Base-by-base conservation (phyloP, 495 filamentous ascomycete genomes). In the Hypomontagnella monticulosa region DNA sequence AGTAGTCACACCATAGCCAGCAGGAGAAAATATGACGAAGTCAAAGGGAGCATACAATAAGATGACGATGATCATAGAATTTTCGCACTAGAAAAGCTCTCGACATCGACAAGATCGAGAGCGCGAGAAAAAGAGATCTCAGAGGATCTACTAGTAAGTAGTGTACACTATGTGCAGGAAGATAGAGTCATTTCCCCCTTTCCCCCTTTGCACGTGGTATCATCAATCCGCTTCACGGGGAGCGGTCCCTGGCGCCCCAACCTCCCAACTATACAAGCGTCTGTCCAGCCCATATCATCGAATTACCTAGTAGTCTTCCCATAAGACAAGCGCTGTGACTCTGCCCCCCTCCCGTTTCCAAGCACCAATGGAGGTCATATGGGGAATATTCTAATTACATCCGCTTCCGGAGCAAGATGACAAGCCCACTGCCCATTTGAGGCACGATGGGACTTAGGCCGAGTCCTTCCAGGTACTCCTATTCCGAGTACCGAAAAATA, bases 351-450 rank as follows among this genome's bases (percentile, higher is more conserved):
- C 42, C 12, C 10, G 7, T 55, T 16, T 54, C 41, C 4, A 47
- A 30, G n/a, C 47, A 36, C 27, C 23, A 43, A 49, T 43, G 32
- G 33, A 54, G n/a, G 49, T 61, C 32, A 14, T 51, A 30, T 33
- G 57, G 42, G 42, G 36, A 34, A 47, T 44, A 40, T 57, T 41
- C 41, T 43, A 36, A 40, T 46, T 46, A 56, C 47, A 67, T 61
- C 44, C 16, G 64, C 64, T 67, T 47, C 64, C 64, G 38, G 57
- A 61, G 64, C 64, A 36, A 54, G 52, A 67, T 57, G 41, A 67
- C 19, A 66, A 60, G 56, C 38, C 57, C 50, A 36, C 30, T 43
- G 40, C 27, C 56, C 34, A 41, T 58, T 40, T n/a, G 19, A 36
- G 15, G 27, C 44, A 27, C 46, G 63, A 19, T 57, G 16, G 57